A percentile compares a stretch with the other conserved stretches of the same genome.
Conservation (phyloP, 768 basidiomycete genomes). For the Butyriboletus loyo region DNA sequence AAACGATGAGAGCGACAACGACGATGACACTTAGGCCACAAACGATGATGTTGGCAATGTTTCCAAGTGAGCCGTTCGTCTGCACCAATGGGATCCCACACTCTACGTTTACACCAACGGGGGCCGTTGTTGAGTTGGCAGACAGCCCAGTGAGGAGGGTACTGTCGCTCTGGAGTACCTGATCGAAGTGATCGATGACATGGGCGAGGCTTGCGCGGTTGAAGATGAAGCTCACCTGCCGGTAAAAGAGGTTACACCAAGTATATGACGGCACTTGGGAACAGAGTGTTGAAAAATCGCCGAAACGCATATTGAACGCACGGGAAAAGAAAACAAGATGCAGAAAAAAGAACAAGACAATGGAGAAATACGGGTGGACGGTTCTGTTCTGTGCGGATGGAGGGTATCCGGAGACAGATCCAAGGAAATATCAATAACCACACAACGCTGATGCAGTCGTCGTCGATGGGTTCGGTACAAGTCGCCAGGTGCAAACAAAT, state of each 20-base stretch:
- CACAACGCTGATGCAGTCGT: conserved; percentile 1
- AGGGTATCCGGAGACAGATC: conserved; percentile 15
- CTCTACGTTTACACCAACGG: conserved; percentile 76
- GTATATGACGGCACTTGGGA: conserved; percentile 72
- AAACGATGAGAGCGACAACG: conserved; percentile 52
- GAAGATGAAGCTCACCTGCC: conserved; percentile 53
- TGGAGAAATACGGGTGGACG: conserved; percentile 3
- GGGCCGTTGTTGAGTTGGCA: conserved; percentile 49
- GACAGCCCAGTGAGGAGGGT: conserved; percentile 41
- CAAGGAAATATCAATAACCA: conserved; percentile 18
- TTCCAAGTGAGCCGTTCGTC: conserved; percentile 60
- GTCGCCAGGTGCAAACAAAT: conserved; percentile 31
- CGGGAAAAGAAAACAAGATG: background rate
- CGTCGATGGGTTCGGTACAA: conserved; percentile 19
- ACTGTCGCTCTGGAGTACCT: conserved; percentile 39
- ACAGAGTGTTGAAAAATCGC: conserved; percentile 71
- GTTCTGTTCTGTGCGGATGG: background rate
- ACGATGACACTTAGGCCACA: conserved; percentile 73
- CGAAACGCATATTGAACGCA: conserved; percentile 52
- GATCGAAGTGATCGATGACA: conserved; percentile 27
- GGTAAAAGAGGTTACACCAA: conserved; percentile 94
- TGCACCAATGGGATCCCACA: conserved; percentile 75
- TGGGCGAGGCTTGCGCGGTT: conserved; percentile 1
- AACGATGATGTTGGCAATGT: conserved; percentile 82
- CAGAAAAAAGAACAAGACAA: background rate